Evolutionary conservation across 2,329 filamentous ascomycete genomes (phyloP), one percentile per base, ranked within the genome.

Genomic region (Sordariomycetes sp.): DNA sequence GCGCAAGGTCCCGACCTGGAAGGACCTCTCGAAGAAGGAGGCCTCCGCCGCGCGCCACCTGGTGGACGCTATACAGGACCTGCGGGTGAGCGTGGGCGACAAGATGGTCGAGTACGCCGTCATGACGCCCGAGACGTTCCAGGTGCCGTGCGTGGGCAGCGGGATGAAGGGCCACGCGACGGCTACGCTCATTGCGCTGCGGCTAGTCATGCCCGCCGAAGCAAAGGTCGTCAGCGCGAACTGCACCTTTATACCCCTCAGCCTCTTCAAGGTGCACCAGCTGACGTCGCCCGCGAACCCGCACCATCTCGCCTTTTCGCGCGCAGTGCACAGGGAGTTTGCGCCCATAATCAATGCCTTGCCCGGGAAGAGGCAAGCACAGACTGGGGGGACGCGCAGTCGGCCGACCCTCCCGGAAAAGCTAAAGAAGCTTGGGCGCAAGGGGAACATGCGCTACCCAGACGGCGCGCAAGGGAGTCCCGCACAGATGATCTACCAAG

Each of bases 211-310:
- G 20, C 80, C 80, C 1, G 80, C 87, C 32, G 80, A 86, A 61
- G 73, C 75, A 17, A 75, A 74, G 36, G 67, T 79, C 10, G 70
- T 71, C 2, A 76, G 76, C 24, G 70, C 76, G 1, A 74, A 75
- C 32, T 78, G 80, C 63, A 74, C 77, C 57, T 85, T 86, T 61
- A 74, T 79, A 1, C 83, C 85, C 0, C 70, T 87, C 34, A 77
- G 71, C 52, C 82, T 88, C 61, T 87, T 88, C 71, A 82, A 80
- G 61, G 73, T 79, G 8, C 82, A 84, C 59, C 86, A 89, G 66
- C 77, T 85, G 60, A 76, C 81, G 0, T 78, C 83, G 62, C 72
- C 76, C 32, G 75, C 74, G 59, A 73, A 76, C 35, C 69, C 74
- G 0, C 78, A 82, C 61, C 76, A 82, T 52, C 74, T 80, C 4